Evolutionary conservation across 768 basidiomycete species (phyloP), one percentile per base, ranked within the genome.

Genomic region (Dioszegia hungarica): DNA sequence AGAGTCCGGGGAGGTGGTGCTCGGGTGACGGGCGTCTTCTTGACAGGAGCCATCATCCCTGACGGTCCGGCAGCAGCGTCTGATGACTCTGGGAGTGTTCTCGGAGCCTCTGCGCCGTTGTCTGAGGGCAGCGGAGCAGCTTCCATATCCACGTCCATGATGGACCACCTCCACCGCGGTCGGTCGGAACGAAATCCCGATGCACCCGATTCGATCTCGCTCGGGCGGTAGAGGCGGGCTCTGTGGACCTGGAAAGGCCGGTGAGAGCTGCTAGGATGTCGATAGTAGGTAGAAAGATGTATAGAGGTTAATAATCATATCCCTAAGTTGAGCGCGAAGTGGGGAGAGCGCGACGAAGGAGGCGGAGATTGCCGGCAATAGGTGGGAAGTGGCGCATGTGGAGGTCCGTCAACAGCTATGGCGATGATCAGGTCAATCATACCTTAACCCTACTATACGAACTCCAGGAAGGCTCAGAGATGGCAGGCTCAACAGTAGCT

Each of bases 81-180:
- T n/a, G n/a, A n/a, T n/a, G n/a, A n/a, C n/a, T n/a, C n/a, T n/a
- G n/a, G n/a, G n/a, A n/a, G n/a, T n/a, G n/a, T n/a, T n/a, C n/a
- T n/a, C n/a, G n/a, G n/a, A n/a, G n/a, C n/a, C n/a, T n/a, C n/a
- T n/a, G n/a, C 11, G 28, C 28, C 12, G 56, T 38, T 12, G 46
- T n/a, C n/a, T n/a, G n/a, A n/a, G n/a, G n/a, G n/a, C n/a, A n/a
- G n/a, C n/a, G n/a, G n/a, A n/a, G n/a, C n/a, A n/a, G n/a, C n/a
- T n/a, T n/a, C n/a, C n/a, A n/a, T n/a, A n/a, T 68, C 54, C 17
- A 51, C 27, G 43, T 61, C 54, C 69, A 71, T 68, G 46, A 51
- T 68, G 69, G 69, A 68, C 66, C 2, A 71, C 69, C 69, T 71
- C 69, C 69, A 71, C 68, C 54, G 33, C n/a, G 24, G 37, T 24